These are phyloP conservation scores for Begonia fuchsioides DNA, from an alignment of 306 rosid species.

Conservation along the genomic window DNA sequence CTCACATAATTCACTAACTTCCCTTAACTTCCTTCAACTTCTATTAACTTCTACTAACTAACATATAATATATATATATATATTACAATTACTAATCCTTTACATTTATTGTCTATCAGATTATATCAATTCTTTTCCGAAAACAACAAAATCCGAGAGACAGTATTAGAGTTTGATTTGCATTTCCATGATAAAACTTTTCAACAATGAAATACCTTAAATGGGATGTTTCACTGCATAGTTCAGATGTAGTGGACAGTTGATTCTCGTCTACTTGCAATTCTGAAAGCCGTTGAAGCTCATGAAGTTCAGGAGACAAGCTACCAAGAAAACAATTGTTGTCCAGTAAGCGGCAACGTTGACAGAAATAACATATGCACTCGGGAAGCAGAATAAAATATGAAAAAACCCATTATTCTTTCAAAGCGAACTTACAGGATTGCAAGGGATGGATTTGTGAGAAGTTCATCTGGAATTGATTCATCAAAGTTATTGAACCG, in stretches of 20 bases:
- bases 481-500: slow-evolving; percentile 74
- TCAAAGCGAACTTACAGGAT: slow-evolving; percentile 50
- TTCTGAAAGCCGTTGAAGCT: slow-evolving; percentile 45
- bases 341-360: slow-evolving; percentile 67
- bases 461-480: slow-evolving; percentile 50
- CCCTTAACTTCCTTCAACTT: no score
- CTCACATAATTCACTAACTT: no score
- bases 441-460: slow-evolving; percentile 44
- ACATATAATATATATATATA: no score
- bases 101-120: no score
- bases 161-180: no score
- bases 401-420: background rate
- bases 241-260: slow-evolving; percentile 22
- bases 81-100: no score
- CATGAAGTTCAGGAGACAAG: slow-evolving; percentile 48
- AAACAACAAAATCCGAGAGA: no score
- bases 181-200: background rate
- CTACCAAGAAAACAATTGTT: slow-evolving; percentile 51
- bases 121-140: no score
- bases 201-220: slow-evolving; percentile 28
- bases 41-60: no score
- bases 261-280: slow-evolving; percentile 58
- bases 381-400: background rate
- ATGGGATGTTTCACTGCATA: slow-evolving; percentile 25
- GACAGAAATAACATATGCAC: slow-evolving; percentile 5